A percentile compares a stretch with the other conserved stretches of the same genome.
phyloP scores from a whole-genome alignment of 768 basidiomycete genomes.

The Termitomyces sp. region DNA sequence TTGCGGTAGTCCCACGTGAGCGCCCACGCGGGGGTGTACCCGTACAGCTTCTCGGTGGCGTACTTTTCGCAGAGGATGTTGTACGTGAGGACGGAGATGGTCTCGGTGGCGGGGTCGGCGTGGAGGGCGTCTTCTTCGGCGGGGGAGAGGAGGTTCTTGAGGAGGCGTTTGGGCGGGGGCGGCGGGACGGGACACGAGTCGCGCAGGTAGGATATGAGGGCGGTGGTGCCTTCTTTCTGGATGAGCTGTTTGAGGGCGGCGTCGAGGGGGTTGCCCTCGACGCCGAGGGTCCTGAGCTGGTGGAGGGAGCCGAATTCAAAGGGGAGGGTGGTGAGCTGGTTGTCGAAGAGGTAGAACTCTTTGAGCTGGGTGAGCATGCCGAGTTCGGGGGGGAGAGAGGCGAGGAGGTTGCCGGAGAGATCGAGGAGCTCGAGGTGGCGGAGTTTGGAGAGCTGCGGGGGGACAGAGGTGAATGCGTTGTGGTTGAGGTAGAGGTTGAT shows the following conservation, averaged over 20 bases:
- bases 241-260: slow-evolving; percentile 68
- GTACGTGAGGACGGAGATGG: slow-evolving; percentile 79
- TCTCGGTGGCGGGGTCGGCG: slow-evolving; percentile 66
- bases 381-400: slow-evolving; percentile 75
- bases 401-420: slow-evolving; percentile 83
- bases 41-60: slow-evolving; percentile 86
- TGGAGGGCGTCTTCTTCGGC: slow-evolving; percentile 55
- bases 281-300: slow-evolving; percentile 87
- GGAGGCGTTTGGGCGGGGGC: slow-evolving; percentile 75
- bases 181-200: slow-evolving; percentile 84
- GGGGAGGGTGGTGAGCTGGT: slow-evolving; percentile 82
- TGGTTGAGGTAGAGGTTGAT: slow-evolving; percentile 95
- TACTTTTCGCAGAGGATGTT: slow-evolving; percentile 93
- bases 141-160: slow-evolving; percentile 59
- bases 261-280: slow-evolving; percentile 97
- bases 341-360: slow-evolving; percentile 95
- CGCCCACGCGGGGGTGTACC: slow-evolving; percentile 97
- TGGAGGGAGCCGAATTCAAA: slow-evolving; percentile 85
- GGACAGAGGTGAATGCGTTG: slow-evolving; percentile 75
- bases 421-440: slow-evolving; percentile 87
- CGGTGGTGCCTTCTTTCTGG: slow-evolving; percentile 92
- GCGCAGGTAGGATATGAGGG: slow-evolving; percentile 85
- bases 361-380: slow-evolving; percentile 88
- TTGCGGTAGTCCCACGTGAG: slow-evolving; percentile 94
- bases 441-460: slow-evolving; percentile 78